These are phyloP conservation scores for Peziza echinospora DNA, from an alignment of 495 filamentous ascomycete genomes.

Conservation along the genomic window DNA sequence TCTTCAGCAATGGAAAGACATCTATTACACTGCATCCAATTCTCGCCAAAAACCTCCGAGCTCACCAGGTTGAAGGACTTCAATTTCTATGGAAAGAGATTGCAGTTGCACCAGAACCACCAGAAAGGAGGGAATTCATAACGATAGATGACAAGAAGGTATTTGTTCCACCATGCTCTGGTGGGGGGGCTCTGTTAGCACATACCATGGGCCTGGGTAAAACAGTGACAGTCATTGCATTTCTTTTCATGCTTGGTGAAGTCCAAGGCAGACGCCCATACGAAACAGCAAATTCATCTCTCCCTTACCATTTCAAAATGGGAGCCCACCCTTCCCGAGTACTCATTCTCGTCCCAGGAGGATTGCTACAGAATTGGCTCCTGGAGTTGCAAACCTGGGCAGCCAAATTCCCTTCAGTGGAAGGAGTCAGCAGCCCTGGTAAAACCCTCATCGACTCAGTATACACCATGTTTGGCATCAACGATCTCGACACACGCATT, in stretches of 20 bases:
- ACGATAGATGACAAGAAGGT: neutral
- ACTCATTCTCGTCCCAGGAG: neutral
- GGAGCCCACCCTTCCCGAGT: neutral
- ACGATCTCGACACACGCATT: neutral
- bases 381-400: neutral
- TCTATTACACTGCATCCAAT: constrained; percentile 20
- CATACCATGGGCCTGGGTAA: constrained; percentile 92
- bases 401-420: neutral
- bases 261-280: neutral
- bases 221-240: constrained; percentile 58
- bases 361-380: neutral
- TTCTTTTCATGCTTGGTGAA: neutral
- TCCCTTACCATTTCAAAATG: neutral
- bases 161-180: neutral
- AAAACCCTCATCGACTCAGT: neutral
- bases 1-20: too few species aligned
- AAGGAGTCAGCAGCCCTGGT: neutral
- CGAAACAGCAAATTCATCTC: neutral
- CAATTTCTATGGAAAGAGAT: constrained; percentile 82
- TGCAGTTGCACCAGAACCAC: constrained; percentile 24
- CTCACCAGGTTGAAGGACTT: constrained; percentile 47
- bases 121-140: neutral
- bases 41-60: constrained; percentile 31
- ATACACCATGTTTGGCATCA: neutral
- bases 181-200: constrained; percentile 52